Conservation (phyloP, 139 green algal species). For the Closterium sp. region DNA sequence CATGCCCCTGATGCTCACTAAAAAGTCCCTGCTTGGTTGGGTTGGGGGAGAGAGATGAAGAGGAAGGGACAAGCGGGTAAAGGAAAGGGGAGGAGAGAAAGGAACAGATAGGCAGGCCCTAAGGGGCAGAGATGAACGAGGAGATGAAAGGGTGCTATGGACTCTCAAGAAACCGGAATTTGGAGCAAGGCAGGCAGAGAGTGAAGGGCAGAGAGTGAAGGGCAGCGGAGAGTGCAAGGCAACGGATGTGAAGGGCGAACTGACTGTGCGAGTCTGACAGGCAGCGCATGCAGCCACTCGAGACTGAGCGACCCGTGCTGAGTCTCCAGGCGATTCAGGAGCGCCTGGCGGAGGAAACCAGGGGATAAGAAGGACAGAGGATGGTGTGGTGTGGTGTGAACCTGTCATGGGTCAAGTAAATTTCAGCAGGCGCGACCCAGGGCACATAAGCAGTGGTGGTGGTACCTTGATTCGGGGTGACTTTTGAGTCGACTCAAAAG, state of each 20-base stretch:
- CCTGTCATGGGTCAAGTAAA: background rate
- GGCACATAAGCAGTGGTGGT: background rate
- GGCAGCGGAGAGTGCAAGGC: background rate
- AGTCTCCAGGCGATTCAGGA: constrained; percentile 13
- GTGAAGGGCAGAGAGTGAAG: background rate
- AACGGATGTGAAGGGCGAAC: background rate
- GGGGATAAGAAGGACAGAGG: too few species aligned
- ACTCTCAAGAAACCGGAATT: too few species aligned
- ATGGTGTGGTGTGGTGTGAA: background rate
- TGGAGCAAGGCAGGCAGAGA: background rate
- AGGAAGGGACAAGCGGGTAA: too few species aligned
- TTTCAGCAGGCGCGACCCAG: background rate
- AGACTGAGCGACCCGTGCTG: constrained; percentile 39
- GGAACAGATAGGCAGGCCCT: background rate
- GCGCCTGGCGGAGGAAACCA: background rate
- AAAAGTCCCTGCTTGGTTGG: constrained; percentile 25
- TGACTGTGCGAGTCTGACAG: constrained; percentile 14
- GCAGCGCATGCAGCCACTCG: constrained; percentile 34
- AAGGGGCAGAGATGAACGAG: background rate
- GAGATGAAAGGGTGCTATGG: background rate
- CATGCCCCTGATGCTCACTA: constrained; percentile 62
- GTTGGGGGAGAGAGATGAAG: background rate
- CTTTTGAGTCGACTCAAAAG: too few species aligned
- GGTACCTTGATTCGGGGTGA: background rate
- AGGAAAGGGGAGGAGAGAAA: background rate